Evolutionary conservation across 495 filamentous ascomycete genomes (phyloP).

Genomic region (Tuber umbilicatum): DNA sequence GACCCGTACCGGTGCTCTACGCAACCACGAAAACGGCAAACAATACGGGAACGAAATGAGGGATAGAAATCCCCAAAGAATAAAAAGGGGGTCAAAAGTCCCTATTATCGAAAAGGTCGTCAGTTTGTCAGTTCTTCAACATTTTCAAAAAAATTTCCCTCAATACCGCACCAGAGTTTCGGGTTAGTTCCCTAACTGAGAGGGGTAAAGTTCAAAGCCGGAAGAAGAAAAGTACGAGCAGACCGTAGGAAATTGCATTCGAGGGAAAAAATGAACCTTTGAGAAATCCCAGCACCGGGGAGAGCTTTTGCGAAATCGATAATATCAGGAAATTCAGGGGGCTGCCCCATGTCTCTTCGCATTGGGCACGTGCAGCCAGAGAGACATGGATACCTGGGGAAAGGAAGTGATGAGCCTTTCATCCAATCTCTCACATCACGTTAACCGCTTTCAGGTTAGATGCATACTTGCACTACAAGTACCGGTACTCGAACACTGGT

Average conservation of each 20-base stretch:
- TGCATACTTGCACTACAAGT: neutral
- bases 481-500: no score
- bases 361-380: neutral
- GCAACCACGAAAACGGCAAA: neutral
- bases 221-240: no score
- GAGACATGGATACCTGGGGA: neutral
- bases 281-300: no score
- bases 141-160: no score
- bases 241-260: no score
- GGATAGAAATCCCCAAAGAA: neutral
- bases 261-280: no score
- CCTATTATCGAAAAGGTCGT: neutral
- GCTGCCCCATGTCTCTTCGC: neutral
- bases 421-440: neutral
- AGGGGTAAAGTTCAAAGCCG: no score
- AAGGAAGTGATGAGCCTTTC: neutral
- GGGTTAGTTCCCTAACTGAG: no score
- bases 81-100: neutral
- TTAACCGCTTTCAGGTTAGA: neutral
- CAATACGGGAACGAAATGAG: neutral
- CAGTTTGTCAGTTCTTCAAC: no score
- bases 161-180: no score
- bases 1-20: no score
- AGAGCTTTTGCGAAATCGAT: no score
- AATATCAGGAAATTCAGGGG: neutral